Percentiles rank a stretch among this genome's conserved stretches.
phyloP scores from a whole-genome alignment of 1,284 basidiomycete species.

The Laetiporus sulphureus region DNA sequence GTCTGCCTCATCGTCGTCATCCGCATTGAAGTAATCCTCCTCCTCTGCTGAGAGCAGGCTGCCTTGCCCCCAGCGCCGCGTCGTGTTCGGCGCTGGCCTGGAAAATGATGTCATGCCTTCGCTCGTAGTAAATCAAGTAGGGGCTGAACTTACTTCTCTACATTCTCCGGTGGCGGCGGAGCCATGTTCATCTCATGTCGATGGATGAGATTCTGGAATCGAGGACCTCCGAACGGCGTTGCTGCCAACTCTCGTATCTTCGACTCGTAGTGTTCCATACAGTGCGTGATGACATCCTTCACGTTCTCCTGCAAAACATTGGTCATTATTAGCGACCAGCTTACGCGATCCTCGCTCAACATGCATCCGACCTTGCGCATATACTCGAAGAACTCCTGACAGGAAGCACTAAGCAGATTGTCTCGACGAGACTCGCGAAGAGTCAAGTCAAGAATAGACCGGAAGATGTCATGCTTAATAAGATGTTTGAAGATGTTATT shows the following conservation, averaged over 20 bases:
- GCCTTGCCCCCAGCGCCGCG: conserved; percentile 42
- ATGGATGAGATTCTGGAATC: conserved; percentile 69
- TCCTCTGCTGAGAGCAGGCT: conserved; percentile 62
- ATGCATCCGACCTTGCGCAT: conserved; percentile 81
- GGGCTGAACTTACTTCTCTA: conserved; percentile 46
- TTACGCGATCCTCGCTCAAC: no score
- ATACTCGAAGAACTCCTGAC: conserved; percentile 91
- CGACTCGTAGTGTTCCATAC: conserved; percentile 74
- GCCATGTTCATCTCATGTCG: conserved; percentile 93
- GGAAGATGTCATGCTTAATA: conserved; percentile 80
- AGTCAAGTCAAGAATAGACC: conserved; percentile 79
- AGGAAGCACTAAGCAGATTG: conserved; percentile 90
- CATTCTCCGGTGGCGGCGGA: conserved; percentile 52
- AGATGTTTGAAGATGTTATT: conserved; percentile 82
- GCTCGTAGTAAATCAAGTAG: no score
- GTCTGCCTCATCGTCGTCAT: conserved; percentile 53
- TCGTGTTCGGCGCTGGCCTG: conserved; percentile 14
- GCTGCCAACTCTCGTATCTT: conserved; percentile 62
- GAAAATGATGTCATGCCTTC: not conserved
- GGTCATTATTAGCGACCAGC: conserved; percentile 10
- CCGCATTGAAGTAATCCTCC: conserved; percentile 88
- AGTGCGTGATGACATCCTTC: conserved; percentile 77
- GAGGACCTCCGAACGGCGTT: conserved; percentile 52
- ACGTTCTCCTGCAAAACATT: conserved; percentile 66
- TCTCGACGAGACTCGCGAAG: conserved; percentile 79